Percentiles rank a stretch among this genome's conserved stretches.
Evolutionary conservation across 1,284 basidiomycete genomes (phyloP).

Genomic region (Xerocomus nothofagi): DNA sequence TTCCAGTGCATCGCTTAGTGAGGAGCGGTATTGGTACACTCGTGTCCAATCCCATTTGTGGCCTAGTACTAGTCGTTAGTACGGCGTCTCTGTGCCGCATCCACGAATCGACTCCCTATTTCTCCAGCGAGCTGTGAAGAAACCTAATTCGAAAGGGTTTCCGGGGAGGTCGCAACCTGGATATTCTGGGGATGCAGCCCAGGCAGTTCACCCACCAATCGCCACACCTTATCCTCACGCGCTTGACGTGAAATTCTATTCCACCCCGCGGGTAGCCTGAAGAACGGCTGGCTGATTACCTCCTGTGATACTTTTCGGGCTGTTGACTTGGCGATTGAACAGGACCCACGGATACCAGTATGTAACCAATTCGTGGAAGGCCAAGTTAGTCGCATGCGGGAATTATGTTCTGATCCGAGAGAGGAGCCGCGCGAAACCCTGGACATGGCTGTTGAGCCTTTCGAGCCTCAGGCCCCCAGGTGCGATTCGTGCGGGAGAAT

Average conservation of each 20-base stretch:
- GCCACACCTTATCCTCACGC: conserved; percentile 18
- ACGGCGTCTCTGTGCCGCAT: conserved; percentile 27
- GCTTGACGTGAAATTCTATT: conserved; percentile 20
- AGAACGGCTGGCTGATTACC: conserved; percentile 24
- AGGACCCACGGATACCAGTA: conserved; percentile 26
- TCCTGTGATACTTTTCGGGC: conserved; percentile 13
- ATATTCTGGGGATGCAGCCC: conserved; percentile 12
- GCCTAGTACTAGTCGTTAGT: conserved; percentile 15
- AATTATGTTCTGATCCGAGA: conserved; percentile 24
- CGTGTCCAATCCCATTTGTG: conserved; percentile 24
- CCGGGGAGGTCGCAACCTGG: conserved; percentile 10
- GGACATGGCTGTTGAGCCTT: conserved; percentile 16
- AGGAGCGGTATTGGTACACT: conserved; percentile 1
- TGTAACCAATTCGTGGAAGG: conserved; percentile 17
- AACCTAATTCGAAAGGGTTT: conserved; percentile 15
- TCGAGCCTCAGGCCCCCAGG: conserved; percentile 30
- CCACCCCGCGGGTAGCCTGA: conserved; percentile 15
- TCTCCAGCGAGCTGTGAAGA: conserved; percentile 10
- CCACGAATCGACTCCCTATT: conserved; percentile 10
- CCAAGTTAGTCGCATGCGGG: conserved; percentile 11
- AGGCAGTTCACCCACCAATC: conserved; percentile 8
- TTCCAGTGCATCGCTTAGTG: conserved; percentile 8
- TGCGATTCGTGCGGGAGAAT: conserved; percentile 24
- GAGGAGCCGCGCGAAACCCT: conserved; percentile 25
- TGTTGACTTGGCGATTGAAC: conserved; percentile 33